phyloP scores from a whole-genome alignment of 768 basidiomycete genomes.

The Lyophyllum decastes region DNA sequence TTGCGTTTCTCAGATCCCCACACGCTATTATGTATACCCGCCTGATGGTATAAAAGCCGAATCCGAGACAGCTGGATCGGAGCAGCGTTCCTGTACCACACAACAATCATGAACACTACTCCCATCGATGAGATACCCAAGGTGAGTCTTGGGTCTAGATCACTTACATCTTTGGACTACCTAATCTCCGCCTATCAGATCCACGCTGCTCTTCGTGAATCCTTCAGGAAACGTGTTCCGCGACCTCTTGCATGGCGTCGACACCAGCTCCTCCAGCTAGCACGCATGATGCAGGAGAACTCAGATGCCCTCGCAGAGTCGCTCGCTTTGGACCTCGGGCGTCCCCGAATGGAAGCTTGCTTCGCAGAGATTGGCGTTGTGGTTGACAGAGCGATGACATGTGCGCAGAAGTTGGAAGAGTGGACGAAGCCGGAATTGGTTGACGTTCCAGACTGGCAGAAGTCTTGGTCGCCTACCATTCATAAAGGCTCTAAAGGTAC shows the following conservation, averaged over 20 bases:
- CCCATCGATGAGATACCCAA: slow-evolving; percentile 23
- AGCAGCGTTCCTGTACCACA: background rate
- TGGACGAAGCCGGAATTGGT: slow-evolving; percentile 55
- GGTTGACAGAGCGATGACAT: slow-evolving; percentile 42
- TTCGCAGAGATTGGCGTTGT: slow-evolving; percentile 45
- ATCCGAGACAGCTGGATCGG: background rate
- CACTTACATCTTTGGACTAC: background rate
- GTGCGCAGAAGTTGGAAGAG: slow-evolving; percentile 51
- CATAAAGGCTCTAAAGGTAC: slow-evolving; percentile 62
- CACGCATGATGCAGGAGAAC: slow-evolving; percentile 65
- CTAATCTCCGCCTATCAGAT: slow-evolving; percentile 25
- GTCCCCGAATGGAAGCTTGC: slow-evolving; percentile 43
- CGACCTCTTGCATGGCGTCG: slow-evolving; percentile 61
- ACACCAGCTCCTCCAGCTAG: slow-evolving; percentile 65
- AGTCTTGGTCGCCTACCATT: slow-evolving; percentile 53
- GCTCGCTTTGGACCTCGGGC: slow-evolving; percentile 47
- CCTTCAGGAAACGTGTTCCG: slow-evolving; percentile 53
- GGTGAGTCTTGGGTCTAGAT: slow-evolving; percentile 1
- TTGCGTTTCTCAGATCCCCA: too few species aligned
- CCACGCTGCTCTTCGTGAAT: slow-evolving; percentile 35
- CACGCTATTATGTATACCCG: background rate
- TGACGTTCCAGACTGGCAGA: slow-evolving; percentile 43
- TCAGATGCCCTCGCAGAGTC: slow-evolving; percentile 50
- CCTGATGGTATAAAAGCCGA: background rate
- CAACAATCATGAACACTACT: slow-evolving; percentile 12